Conservation (phyloP, 108 stramenopile species). For the Pseudonitzschia multiseries region DNA sequence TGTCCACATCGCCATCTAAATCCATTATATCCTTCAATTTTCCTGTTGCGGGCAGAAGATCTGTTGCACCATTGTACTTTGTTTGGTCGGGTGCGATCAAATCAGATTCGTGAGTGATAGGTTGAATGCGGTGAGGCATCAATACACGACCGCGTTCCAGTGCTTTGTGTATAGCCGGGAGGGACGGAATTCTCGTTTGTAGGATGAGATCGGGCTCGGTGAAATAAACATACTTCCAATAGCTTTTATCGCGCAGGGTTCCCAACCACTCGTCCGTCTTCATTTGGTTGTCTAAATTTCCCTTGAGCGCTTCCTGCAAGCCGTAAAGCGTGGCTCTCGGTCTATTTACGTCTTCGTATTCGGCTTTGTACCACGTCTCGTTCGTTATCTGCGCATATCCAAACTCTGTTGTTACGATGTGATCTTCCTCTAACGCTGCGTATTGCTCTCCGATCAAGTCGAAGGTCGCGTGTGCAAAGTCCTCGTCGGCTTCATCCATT, state of each 20-base stretch:
- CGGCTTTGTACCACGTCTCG: not conserved
- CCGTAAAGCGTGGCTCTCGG: constrained; percentile 38
- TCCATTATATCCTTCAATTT: not conserved
- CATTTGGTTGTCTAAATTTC: not conserved
- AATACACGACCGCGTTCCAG: constrained; percentile 34
- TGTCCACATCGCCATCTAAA: not conserved
- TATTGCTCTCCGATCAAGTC: not conserved
- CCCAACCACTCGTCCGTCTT: constrained; percentile 35
- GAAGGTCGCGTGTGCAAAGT: constrained; percentile 7
- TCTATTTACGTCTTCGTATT: constrained; percentile 10
- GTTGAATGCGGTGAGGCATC: constrained; percentile 49
- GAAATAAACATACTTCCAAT: constrained; percentile 47
- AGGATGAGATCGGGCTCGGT: constrained; percentile 51
- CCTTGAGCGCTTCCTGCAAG: constrained; percentile 34
- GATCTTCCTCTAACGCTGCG: not conserved
- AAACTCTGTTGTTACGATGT: not conserved
- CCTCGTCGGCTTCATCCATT: constrained; percentile 19
- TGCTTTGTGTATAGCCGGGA: constrained; percentile 17
- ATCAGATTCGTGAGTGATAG: constrained; percentile 39
- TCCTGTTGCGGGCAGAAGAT: not conserved
- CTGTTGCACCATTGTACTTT: not conserved
- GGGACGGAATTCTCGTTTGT: constrained; percentile 16
- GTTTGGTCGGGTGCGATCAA: not conserved
- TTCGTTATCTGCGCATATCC: constrained; percentile 2
- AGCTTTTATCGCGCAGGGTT: not conserved